Base-by-base conservation (phyloP, 805 yeast species). In the Kodamaea leandrae region DNA sequence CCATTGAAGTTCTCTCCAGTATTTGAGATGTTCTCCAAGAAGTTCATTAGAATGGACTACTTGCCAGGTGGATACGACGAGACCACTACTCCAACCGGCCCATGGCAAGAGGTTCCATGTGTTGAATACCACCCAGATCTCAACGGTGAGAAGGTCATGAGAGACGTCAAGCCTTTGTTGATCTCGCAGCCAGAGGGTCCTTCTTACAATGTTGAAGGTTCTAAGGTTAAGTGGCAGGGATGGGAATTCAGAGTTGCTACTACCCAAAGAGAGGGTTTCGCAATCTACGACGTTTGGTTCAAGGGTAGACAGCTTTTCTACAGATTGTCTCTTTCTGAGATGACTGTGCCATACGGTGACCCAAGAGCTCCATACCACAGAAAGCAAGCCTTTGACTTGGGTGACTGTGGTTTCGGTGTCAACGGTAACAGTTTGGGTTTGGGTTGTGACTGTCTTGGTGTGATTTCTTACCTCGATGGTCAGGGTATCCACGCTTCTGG, bases 321-420 rank as follows among this genome's bases (percentile, higher is more conserved):
- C 74, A 74, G 93, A 67, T 61, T 83, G 35, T 74, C 89, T 2
- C 65, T 84, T 51, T 78, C 85, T 41, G 95, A 85, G 65, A 85
- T 86, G 95, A 84, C 91, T 29, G 95, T 86, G 48, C 93, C 93
- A 24, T 85, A 86, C 57, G 90, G 87, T 60, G 91, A 85, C 60
- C 88, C 90, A 55, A 75, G 91, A 64, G 80, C 81, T 34, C 93
- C 93, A 48, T 82, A 74, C 68, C 89, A 83, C 66, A 77, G 91
- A 74, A 85, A 86, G 68, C 90, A 83, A 69, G 93, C 93, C 24
- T 85, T 85, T 52, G 93, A 85, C 63, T 72, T 85, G 57, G 93
- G 93, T 60, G 93, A 86, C 63, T 78, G 84, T 68, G 93, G 95
- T 15, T 84, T 84, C 48, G 93, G 93, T 63, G 76, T 71, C 49